Evolutionary conservation across 257 asterid genomes (phyloP).

Genomic region (Nicotiana knightiana): DNA sequence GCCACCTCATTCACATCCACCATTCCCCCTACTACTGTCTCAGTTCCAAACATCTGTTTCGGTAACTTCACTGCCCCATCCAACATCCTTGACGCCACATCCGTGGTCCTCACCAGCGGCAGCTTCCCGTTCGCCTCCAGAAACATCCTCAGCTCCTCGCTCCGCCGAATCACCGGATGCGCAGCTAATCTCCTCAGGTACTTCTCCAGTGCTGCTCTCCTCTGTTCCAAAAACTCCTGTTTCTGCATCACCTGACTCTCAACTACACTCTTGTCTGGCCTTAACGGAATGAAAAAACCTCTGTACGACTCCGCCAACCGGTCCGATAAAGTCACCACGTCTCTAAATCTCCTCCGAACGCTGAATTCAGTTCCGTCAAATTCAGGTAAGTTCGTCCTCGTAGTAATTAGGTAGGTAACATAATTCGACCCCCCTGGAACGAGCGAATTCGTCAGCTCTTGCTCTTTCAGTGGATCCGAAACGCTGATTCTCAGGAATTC

Average conservation of each 20-base stretch:
- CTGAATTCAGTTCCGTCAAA: slow-evolving; percentile 64
- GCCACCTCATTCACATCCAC: slow-evolving; percentile 43
- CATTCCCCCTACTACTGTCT: slow-evolving; percentile 24
- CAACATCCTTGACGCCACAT: slow-evolving; percentile 58
- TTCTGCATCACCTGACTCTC: slow-evolving; percentile 96
- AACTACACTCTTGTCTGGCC: slow-evolving; percentile 95
- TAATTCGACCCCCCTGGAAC: slow-evolving; percentile 60
- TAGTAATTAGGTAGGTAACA: slow-evolving; percentile 68
- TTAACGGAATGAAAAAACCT: slow-evolving; percentile 71
- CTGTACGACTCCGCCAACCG: slow-evolving; percentile 65
- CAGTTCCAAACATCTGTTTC: slow-evolving; percentile 42
- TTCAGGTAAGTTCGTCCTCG: slow-evolving; percentile 66
- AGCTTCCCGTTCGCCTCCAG: slow-evolving; percentile 45
- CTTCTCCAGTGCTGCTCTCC: slow-evolving; percentile 82
- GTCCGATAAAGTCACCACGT: slow-evolving; percentile 72
- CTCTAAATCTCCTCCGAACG: slow-evolving; percentile 87
- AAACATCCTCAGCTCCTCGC: slow-evolving; percentile 76
- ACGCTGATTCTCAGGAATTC: slow-evolving; percentile 58
- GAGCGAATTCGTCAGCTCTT: slow-evolving; percentile 58
- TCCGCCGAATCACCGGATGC: slow-evolving; percentile 60
- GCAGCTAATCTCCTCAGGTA: slow-evolving; percentile 61
- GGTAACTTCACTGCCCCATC: slow-evolving; percentile 65
- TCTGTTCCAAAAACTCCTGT: slow-evolving; percentile 78
- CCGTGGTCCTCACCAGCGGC: slow-evolving; percentile 45
- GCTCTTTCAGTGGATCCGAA: slow-evolving; percentile 79